Base-by-base conservation (phyloP, 352 stramenopile species). In the Pythium coloratum region DNA sequence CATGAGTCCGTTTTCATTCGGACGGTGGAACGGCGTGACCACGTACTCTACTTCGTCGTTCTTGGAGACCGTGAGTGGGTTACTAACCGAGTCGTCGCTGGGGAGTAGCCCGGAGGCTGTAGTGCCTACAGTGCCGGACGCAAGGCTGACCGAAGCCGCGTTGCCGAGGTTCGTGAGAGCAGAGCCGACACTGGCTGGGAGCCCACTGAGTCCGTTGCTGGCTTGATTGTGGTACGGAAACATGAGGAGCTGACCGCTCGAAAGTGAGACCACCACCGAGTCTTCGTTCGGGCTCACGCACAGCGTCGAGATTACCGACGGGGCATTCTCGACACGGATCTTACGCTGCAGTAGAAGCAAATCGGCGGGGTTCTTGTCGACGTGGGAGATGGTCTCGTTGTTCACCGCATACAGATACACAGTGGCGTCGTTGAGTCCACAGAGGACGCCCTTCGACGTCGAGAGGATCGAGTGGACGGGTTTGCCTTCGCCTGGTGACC, bases 281-380 rank as follows among this genome's bases (percentile, higher is more conserved):
- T 95, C 86, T 75, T 95, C 88, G 59, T 86, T 92, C 1, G 84
- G 84, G 64, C 81, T 92, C 55, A 94, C 84, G 33, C 76, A 80
- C 44, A 95, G 73, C 32, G 81, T 80, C 30, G 62, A 70, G 34
- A 94, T 70, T 38, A 66, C 59, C 4, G 78, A 76, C 3, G 67
- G 44, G 4, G 72, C 74, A n/a, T 65, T 73, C 32, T 95, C 84
- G 14, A 93, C 75, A 5, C 77, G 90, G 47, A 93, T 72, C 40
- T 76, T 70, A 18, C 84, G 81, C 28, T 92, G 84, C 38, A 89
- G 34, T 1, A 84, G 69, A 16, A 92, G 70, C 36, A 90, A 66
- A 12, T 86, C 75, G 0, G 65, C 67, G 10, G 67, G 54, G 59
- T 70, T 73, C 36, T 67, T 67, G 66, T 77, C 80, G 3, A 68